Percentiles rank a stretch among this genome's conserved stretches.
Conservation (phyloP, 192 early-diverging fungal genomes). For the Mortierella alpina region DNA sequence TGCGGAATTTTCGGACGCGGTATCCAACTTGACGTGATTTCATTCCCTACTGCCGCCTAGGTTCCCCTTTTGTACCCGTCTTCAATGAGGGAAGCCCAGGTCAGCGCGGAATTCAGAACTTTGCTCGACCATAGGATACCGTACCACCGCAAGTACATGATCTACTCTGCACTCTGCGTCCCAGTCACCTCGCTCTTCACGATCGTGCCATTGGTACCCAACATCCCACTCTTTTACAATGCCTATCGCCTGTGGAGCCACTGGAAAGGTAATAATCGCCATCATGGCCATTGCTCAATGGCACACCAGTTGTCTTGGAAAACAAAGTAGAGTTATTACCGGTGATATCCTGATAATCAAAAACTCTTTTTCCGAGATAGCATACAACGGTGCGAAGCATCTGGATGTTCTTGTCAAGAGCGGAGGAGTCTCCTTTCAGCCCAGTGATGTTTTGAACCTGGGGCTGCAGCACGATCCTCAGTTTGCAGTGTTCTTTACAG, state of each 20-base stretch:
- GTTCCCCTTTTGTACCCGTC: conserved; percentile 63
- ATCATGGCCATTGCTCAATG: too few relatives aligned
- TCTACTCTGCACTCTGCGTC: conserved; percentile 71
- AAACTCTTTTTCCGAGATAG: conserved; percentile 9
- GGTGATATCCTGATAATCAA: background rate
- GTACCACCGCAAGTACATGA: conserved; percentile 80
- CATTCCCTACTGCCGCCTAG: conserved; percentile 21
- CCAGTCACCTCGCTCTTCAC: conserved; percentile 77
- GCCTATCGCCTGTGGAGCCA: conserved; percentile 84
- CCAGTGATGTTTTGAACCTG: conserved; percentile 26
- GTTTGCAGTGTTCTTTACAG: conserved; percentile 46
- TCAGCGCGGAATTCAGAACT: conserved; percentile 57
- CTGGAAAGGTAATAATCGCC: conserved; percentile 69
- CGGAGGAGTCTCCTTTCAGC: conserved; percentile 23
- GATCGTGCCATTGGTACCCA: conserved; percentile 78
- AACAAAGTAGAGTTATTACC: background rate
- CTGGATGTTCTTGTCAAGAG: conserved; percentile 31
- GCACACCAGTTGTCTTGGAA: background rate
- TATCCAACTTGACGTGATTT: background rate
- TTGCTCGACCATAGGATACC: conserved; percentile 64
- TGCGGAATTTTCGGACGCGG: too few relatives aligned
- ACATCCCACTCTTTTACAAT: conserved; percentile 84
- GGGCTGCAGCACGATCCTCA: conserved; percentile 34
- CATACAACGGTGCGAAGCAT: conserved; percentile 65
- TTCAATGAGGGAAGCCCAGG: conserved; percentile 53